phyloP scores from a whole-genome alignment of 2,329 filamentous ascomycete genomes.

The Huntiella savannae region DNA sequence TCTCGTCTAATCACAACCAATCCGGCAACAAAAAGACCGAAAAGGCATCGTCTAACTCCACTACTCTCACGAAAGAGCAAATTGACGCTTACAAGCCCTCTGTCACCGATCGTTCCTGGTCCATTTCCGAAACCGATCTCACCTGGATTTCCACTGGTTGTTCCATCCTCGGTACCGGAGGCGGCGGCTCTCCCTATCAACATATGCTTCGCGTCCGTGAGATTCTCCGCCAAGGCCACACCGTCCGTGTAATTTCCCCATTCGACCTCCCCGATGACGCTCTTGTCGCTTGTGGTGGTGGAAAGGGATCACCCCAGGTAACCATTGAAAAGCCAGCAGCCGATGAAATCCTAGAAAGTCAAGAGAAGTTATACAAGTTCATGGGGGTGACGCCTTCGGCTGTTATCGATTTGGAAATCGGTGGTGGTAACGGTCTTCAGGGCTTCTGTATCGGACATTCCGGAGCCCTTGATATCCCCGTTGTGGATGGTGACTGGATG shows the following conservation, averaged over 20 bases:
- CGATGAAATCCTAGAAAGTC: conserved; percentile 33
- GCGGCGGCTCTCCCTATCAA: conserved; percentile 36
- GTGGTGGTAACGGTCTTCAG: conserved; percentile 45
- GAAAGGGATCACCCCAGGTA: conserved; percentile 40
- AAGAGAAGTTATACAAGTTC: conserved; percentile 30
- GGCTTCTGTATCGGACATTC: conserved; percentile 36
- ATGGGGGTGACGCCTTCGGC: conserved; percentile 28
- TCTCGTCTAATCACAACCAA: conserved; percentile 4
- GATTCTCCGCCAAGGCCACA: conserved; percentile 30
- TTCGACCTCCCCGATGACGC: conserved; percentile 30
- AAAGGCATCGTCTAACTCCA: background rate
- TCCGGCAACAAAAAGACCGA: conserved; percentile 16
- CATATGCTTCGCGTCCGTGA: conserved; percentile 31
- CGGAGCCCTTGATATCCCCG: conserved; percentile 30
- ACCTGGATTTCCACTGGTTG: conserved; percentile 37
- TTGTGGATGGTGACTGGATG: conserved; percentile 38
- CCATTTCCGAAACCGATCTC: conserved; percentile 37
- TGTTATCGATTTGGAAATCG: conserved; percentile 45
- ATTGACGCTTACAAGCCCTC: conserved; percentile 28
- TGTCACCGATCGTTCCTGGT: conserved; percentile 33
- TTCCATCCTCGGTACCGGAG: conserved; percentile 42
- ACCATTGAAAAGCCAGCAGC: conserved; percentile 39
- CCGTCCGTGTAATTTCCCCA: conserved; percentile 31
- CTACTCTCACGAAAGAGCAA: conserved; percentile 15
- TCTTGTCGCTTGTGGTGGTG: conserved; percentile 35